Evolutionary conservation across 2,329 filamentous ascomycete genomes (phyloP), one percentile per base, ranked within the genome.

Genomic region (Furcasterigmium sp.): DNA sequence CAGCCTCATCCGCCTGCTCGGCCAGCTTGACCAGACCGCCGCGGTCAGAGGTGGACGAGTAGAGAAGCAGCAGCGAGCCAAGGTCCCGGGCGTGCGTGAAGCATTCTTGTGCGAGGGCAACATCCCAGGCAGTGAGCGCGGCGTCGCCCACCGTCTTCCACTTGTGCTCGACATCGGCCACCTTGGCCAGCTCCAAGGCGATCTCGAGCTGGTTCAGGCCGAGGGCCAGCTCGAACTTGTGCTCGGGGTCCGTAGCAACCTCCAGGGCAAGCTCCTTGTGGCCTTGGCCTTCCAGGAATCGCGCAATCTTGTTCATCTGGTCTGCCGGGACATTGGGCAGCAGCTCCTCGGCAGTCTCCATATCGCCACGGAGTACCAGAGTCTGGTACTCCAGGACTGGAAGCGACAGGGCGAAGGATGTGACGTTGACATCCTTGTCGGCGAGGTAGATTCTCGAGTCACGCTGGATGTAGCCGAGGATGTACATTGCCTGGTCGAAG

Each of bases 101-200:
- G 68, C 91, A 97, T 65, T 97, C 89, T 39, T 93, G 85, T 0
- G 93, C 93, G 3, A 97, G 79, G 5, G 78, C 74, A 26, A 98
- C 76, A 56, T 98, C 84, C 93, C 91, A 98, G 2, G 73, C 84
- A 9, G 82, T 70, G 32, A 98, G 77, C 2, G 93, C 93, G 2
- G 91, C 87, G 55, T 98, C 93, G 47, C 93, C 93, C 5, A 98
- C 88, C 4, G 82, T 91, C 76, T 97, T 97, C 93, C 93, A 98
- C 68, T 95, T 95, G 69, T 97, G 91, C 62, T 97, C 93, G 2
- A 83, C 87, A 51, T 96, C 85, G 10, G 89, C 86, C 61, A 86
- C 76, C 32, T 83, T 78, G 7, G 93, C 91, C 40, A 97, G 81
- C 47, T 90, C 83, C 3, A 95, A 76, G 1, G 91, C 91, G 57